Base-by-base conservation (phyloP, 2,329 filamentous ascomycete species). In the Lasiodiplodia hormozganensis region DNA sequence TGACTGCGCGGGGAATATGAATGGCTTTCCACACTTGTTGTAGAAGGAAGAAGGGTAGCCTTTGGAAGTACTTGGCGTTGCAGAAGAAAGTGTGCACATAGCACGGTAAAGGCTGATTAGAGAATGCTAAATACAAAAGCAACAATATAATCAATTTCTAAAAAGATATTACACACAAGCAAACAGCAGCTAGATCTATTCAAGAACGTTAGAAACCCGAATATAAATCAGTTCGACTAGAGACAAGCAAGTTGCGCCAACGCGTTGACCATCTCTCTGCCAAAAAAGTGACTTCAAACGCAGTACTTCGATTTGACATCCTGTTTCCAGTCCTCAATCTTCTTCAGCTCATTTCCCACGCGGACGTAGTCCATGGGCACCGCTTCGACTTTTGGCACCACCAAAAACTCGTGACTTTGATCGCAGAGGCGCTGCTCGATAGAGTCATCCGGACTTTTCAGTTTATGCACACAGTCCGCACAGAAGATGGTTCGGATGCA, bases 1-100 rank as follows among this genome's bases (percentile, higher is more conserved):
- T 90, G 66, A 88, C 60, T 18, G 60, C 60, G 21, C 25, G n/a
- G n/a, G 60, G 60, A 4, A 34, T 18, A 21, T 62, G 58, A 62
- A 40, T 31, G 18, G 51, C 23, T 40, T 40, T 16, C 28, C 28
- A 28, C 28, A 6, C 28, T 28, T 28, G 1, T 28, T 1, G 28
- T 6, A 1, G 28, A 28, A 28, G 28, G 28, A 28, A 28, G 28
- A 28, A 28, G 28, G 6, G 28, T 28, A 6, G 28, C 28, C 28
- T 28, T 28, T 28, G 28, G 28, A 28, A 28, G 28, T 28, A 28
- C 4, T 28, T 28, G 28, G 28, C 4, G 28, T 28, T 28, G 28
- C 28, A 28, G 28, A 28, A 28, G 28, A 28, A 28, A 6, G 28
- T 28, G 28, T 28, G 28, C 28, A 28, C 28, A 28, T 28, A 6